Base-by-base conservation (phyloP, 2,329 filamentous ascomycete genomes). In the Venturia pyrina region DNA sequence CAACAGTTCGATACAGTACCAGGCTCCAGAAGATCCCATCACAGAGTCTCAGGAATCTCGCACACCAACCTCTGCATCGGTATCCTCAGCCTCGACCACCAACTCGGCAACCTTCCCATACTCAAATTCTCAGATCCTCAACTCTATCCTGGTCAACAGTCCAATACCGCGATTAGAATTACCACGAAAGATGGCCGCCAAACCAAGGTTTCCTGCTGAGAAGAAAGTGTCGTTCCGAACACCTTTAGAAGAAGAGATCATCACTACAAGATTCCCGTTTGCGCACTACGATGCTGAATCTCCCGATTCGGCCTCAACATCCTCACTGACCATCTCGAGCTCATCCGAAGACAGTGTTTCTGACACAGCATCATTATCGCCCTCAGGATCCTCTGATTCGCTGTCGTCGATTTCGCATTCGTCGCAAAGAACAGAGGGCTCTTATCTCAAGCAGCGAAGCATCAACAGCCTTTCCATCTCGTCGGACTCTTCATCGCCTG, bases 201-300 rank as follows among this genome's bases (percentile, higher is more conserved):
- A 32, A n/a, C 60, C 59, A 8, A 50, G 46, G 32, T 86, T 86
- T 70, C 83, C 84, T 4, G 77, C 81, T 1, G 76, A 80, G 70
- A 87, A 87, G 75, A 79, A 78, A 68, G 85, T 87, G 15, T 80
- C 79, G 34, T 87, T 86, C 71, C 78, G 80, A 24, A 76, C 76
- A 15, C 81, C 82, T 21, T 72, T 87, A 34, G 83, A 84, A 59
- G 85, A 87, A 71, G 83, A 85, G 66, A 85, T 87, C 70, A 78
- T 78, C 68, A 87, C 79, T 2, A 78, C 79, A 50, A 79, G 76
- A 66, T 87, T 84, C 73, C 82, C 80, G 5, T 74, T 81, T 64
- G 80, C 81, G 46, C 83, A 86, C 69, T 82, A 81, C 0, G 85
- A 87, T 71, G 74, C 87, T 13, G 74, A 78, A 8, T 76, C 78